Conservation (phyloP, 2,329 filamentous ascomycete genomes). For the Xylariaceae sp. region DNA sequence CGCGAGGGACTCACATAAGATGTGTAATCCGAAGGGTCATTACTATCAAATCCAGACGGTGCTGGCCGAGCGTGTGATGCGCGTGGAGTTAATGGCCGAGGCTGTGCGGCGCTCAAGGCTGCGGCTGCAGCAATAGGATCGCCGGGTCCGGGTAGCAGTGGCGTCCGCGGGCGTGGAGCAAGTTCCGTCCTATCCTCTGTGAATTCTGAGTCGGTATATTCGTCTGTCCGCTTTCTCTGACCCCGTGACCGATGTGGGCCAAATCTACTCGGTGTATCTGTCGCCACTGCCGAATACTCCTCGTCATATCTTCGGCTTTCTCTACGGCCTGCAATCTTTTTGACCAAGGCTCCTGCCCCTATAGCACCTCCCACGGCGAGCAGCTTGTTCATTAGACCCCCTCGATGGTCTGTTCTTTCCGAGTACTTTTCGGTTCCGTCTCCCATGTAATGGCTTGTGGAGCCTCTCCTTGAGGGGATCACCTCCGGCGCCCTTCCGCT, state of each 20-base stretch:
- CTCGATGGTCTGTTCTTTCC: conserved; percentile 52
- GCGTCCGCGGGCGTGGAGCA: conserved; percentile 45
- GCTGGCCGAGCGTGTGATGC: conserved; percentile 53
- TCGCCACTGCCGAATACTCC: conserved; percentile 68
- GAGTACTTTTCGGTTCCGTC: conserved; percentile 72
- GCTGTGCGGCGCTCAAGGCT: conserved; percentile 54
- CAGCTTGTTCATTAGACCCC: conserved; percentile 65
- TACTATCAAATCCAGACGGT: conserved; percentile 52
- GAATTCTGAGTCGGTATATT: conserved; percentile 49
- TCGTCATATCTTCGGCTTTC: conserved; percentile 58
- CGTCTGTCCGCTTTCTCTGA: conserved; percentile 37
- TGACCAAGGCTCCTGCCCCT: conserved; percentile 68
- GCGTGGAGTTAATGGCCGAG: conserved; percentile 55
- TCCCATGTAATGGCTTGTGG: conserved; percentile 65
- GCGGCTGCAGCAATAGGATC: conserved; percentile 52
- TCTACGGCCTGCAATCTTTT: conserved; percentile 63
- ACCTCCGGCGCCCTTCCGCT: conserved; percentile 54
- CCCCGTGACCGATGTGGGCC: conserved; percentile 44
- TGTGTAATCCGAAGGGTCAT: conserved; percentile 63
- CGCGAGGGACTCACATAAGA: conserved; percentile 69
- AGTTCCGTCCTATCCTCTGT: conserved; percentile 53
- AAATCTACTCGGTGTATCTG: conserved; percentile 63
- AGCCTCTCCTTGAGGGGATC: conserved; percentile 58
- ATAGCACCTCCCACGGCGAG: conserved; percentile 66
- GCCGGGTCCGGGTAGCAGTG: conserved; percentile 56